Percentiles rank a stretch among this genome's conserved stretches.
Conservation (phyloP, 768 basidiomycete genomes). For the Calvatia gigantea region DNA sequence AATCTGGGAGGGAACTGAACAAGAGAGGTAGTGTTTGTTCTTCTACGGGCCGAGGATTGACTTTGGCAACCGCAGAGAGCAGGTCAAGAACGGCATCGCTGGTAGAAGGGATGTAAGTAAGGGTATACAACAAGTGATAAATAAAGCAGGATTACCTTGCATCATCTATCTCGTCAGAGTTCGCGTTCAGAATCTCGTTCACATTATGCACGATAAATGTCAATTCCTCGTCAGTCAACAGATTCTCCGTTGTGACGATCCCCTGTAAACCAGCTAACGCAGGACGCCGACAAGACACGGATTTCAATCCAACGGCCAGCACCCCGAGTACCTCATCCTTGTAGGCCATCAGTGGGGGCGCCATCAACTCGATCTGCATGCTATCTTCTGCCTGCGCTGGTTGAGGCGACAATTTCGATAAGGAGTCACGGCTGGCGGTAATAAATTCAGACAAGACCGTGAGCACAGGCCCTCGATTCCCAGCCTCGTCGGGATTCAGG, state of each 20-base stretch:
- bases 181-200: conserved; percentile 61
- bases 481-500: conserved; percentile 63
- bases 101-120: conserved; percentile 3
- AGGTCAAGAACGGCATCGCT: conserved; percentile 63
- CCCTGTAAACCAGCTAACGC: conserved; percentile 66
- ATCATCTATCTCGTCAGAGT: conserved; percentile 50
- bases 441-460: conserved; percentile 66
- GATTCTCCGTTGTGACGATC: conserved; percentile 57
- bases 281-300: conserved; percentile 44
- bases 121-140: background rate
- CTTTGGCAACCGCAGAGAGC: conserved; percentile 56
- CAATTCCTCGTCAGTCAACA: conserved; percentile 71
- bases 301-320: conserved; percentile 55
- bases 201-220: conserved; percentile 75
- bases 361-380: conserved; percentile 8
- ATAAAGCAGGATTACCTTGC: conserved; percentile 37
- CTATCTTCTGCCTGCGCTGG: conserved; percentile 9
- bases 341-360: conserved; percentile 46
- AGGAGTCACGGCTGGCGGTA: conserved; percentile 45
- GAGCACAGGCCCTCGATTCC: conserved; percentile 64
- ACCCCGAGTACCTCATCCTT: conserved; percentile 77
- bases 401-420: conserved; percentile 15
- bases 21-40: conserved; percentile 78
- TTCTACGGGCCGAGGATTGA: conserved; percentile 62
- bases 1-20: conserved; percentile 70